Conservation (phyloP, 495 filamentous ascomycete genomes). For the Baudoinia panamericana region DNA sequence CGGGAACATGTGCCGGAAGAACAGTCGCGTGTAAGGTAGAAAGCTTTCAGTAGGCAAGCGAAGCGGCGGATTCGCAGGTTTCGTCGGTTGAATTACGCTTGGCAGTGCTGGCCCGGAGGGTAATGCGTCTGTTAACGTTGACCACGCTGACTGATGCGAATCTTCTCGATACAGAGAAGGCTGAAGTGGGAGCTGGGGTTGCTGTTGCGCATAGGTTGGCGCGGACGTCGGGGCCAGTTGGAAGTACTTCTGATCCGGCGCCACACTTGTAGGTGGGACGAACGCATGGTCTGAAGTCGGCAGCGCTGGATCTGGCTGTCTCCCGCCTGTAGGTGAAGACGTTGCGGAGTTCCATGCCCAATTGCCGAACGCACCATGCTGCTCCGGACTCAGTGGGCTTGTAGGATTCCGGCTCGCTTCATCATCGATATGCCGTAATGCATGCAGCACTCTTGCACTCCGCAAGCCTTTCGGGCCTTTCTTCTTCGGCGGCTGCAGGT, state of each 20-base stretch:
- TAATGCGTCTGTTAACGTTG: neutral
- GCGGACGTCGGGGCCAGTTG: neutral
- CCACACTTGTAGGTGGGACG: conserved; percentile 4
- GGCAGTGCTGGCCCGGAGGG: neutral
- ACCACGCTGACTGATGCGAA: neutral
- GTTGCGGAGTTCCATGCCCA: conserved; percentile 14
- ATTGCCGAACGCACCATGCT: conserved; percentile 16
- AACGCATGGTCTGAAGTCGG: neutral
- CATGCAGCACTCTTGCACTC: conserved; percentile 21
- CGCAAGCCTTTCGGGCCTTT: conserved; percentile 23
- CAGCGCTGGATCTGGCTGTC: neutral
- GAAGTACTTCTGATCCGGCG: conserved; percentile 5
- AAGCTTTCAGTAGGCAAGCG: conserved; percentile 18
- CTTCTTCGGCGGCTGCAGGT: conserved; percentile 24
- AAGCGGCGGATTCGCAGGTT: neutral
- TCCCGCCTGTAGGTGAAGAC: neutral
- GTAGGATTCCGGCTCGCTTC: neutral
- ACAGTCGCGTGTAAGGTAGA: conserved; percentile 19
- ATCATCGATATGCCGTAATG: conserved; percentile 21
- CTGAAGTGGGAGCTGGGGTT: conserved; percentile 1
- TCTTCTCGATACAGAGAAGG: conserved; percentile 2
- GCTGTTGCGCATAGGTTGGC: neutral
- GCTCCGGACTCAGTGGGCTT: conserved; percentile 2
- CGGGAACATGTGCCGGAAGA: conserved; percentile 23
- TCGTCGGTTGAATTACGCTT: neutral